Percentiles rank a stretch among this genome's conserved stretches.
These are phyloP conservation scores for Trametes polyzona DNA, from an alignment of 1,284 basidiomycete genomes.

Conservation along the genomic window DNA sequence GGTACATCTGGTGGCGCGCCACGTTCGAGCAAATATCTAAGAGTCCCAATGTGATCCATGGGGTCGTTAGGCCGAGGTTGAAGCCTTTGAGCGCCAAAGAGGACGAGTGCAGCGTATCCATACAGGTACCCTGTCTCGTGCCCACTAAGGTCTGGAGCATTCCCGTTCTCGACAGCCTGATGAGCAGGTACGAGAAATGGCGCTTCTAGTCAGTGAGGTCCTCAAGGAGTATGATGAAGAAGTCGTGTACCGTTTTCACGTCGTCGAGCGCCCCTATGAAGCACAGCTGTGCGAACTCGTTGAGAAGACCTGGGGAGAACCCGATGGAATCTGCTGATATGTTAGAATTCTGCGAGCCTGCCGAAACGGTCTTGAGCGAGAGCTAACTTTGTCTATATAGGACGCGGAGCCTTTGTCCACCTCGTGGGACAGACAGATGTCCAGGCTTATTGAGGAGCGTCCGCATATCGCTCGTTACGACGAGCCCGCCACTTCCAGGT, in stretches of 20 bases:
- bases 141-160: slow-evolving; percentile 45
- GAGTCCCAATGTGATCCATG: slow-evolving; percentile 37
- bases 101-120: slow-evolving; percentile 49
- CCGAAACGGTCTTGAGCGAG: neutral
- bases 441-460: neutral
- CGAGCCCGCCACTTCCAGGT: slow-evolving; percentile 2
- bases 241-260: slow-evolving; percentile 37
- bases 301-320: neutral
- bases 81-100: slow-evolving; percentile 48
- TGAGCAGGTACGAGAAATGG: neutral
- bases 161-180: slow-evolving; percentile 44
- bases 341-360: neutral
- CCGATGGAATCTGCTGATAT: neutral
- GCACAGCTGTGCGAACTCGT: slow-evolving; percentile 44
- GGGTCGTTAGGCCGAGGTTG: slow-evolving; percentile 1
- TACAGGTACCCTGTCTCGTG: slow-evolving; percentile 51
- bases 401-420: neutral
- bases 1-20: slow-evolving; percentile 47
- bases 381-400: neutral
- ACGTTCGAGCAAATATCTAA: slow-evolving; percentile 46
- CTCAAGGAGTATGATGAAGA: no score
- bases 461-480: neutral
- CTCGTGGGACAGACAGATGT: neutral
- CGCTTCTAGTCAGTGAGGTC: neutral
- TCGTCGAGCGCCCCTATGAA: slow-evolving; percentile 37